These are phyloP conservation scores for Schwanniomyces polymorphus DNA, from an alignment of 805 yeast genomes.

Conservation along the genomic window DNA sequence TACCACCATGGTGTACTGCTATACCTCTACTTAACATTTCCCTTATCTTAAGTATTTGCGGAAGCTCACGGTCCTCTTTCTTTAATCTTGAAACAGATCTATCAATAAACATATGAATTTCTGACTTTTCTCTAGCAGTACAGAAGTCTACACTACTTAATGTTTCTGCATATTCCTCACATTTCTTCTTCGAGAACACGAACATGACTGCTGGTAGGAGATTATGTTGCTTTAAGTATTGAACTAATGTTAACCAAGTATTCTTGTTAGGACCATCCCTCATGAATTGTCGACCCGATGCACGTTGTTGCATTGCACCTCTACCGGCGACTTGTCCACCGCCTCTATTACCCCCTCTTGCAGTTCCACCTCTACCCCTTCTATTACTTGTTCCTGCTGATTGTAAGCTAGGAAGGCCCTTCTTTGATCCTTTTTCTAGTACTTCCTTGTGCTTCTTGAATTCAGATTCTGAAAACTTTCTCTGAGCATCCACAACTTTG, in stretches of 20 bases:
- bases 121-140: slow-evolving; percentile 81
- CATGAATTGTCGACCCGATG: slow-evolving; percentile 26
- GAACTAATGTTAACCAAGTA: slow-evolving; percentile 75
- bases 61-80: slow-evolving; percentile 89
- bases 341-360: slow-evolving; percentile 43
- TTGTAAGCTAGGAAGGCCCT: slow-evolving; percentile 31
- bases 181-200: slow-evolving; percentile 89
- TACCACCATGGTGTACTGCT: slow-evolving; percentile 95
- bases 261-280: slow-evolving; percentile 74
- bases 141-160: slow-evolving; percentile 75
- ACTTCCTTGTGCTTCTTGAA: slow-evolving; percentile 60
- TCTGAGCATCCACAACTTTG: slow-evolving; percentile 72
- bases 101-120: slow-evolving; percentile 90
- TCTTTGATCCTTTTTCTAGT: slow-evolving; percentile 41
- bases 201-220: slow-evolving; percentile 91
- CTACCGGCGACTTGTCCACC: slow-evolving; percentile 13
- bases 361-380: slow-evolving; percentile 44
- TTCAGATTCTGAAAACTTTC: slow-evolving; percentile 66
- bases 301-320: slow-evolving; percentile 21
- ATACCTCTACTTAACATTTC: slow-evolving; percentile 87
- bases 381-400: slow-evolving; percentile 45
- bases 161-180: slow-evolving; percentile 90
- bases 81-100: slow-evolving; percentile 83
- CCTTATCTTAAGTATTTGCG: slow-evolving; percentile 82
- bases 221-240: slow-evolving; percentile 61